phyloP scores from a whole-genome alignment of 345 rosid genomes.

The Syzygium aqueum region DNA sequence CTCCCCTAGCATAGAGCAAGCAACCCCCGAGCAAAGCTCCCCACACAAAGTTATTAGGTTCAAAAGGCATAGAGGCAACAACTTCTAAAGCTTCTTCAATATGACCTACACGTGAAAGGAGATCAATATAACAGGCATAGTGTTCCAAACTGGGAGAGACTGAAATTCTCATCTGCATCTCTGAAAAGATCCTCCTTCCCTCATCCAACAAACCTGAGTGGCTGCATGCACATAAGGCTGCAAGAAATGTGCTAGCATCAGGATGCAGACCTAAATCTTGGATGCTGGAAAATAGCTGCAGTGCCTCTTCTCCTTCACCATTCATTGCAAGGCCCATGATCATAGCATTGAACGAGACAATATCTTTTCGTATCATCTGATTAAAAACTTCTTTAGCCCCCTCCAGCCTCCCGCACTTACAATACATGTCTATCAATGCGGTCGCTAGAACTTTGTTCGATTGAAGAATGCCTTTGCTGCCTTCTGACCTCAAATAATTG shows the following conservation, averaged over 20 bases:
- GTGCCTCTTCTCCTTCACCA: constrained; percentile 25
- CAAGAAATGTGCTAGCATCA: constrained; percentile 30
- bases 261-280: constrained; percentile 13
- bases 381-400: constrained; percentile 20
- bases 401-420: constrained; percentile 29
- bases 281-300: constrained; percentile 19
- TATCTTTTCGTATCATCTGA: constrained; percentile 23
- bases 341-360: constrained; percentile 34
- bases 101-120: constrained; percentile 28
- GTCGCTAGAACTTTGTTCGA: constrained; percentile 29
- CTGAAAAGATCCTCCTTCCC: constrained; percentile 21
- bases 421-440: constrained; percentile 37
- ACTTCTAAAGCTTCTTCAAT: constrained; percentile 29
- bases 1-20: constrained; percentile 23
- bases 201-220: constrained; percentile 23
- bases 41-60: constrained; percentile 36
- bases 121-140: constrained; percentile 35
- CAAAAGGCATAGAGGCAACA: constrained; percentile 27
- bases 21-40: constrained; percentile 41
- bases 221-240: constrained; percentile 30
- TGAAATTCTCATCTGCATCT: constrained; percentile 13
- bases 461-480: constrained; percentile 16
- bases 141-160: constrained; percentile 24
- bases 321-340: constrained; percentile 37
- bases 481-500: constrained; percentile 12